Base-by-base conservation (phyloP, 75 land plant species). In the Cunninghamia lanceolata region DNA sequence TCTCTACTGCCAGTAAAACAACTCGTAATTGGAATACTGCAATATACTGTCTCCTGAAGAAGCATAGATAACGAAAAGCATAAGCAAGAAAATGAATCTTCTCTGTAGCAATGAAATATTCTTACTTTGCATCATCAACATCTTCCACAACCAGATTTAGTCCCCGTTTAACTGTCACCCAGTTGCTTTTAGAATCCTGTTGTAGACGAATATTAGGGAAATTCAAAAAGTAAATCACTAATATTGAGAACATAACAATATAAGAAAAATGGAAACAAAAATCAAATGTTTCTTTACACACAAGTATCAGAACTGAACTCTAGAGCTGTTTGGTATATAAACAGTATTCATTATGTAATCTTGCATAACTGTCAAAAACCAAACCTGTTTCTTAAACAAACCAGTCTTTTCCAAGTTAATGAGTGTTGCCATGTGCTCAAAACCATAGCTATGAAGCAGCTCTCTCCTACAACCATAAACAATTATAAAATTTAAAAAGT, bases 381-480 rank as follows among this genome's bases (percentile, higher is more conserved):
- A 46, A 82, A 93, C 99, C 95, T 98, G 99, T 86, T 90, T 98
- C 84, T 87, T 96, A 54, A 98, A 40, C 73, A 98, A 91, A 16
- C 97, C 99, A 84, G 94, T 97, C 81, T 91, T 96, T 89, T 96
- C 99, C 83, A 98, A 91, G 88, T 96, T 96, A 90, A 89, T 92
- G 36, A 98, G 71, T 7, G 94, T 91, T 39, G 86, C 85, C 40
- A 40, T 91, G 84, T 98, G 93, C 91, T 98, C 99, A 95, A 95
- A 98, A 5, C 99, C 99, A 93, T 96, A 98, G 87, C 96, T 96
- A 71, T 98, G 98, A 11, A 98, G 94, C 54, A 98, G 76, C 86
- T 96, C 99, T 86, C 98, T 92, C 96, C 99, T 97, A 84, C 35
- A 90, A 47, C 83, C 70, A 59, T 40, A 36, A 15, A 85, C 9